Base-by-base conservation (phyloP, 176 grass and related monocot species). In the Zea mays region DNA sequence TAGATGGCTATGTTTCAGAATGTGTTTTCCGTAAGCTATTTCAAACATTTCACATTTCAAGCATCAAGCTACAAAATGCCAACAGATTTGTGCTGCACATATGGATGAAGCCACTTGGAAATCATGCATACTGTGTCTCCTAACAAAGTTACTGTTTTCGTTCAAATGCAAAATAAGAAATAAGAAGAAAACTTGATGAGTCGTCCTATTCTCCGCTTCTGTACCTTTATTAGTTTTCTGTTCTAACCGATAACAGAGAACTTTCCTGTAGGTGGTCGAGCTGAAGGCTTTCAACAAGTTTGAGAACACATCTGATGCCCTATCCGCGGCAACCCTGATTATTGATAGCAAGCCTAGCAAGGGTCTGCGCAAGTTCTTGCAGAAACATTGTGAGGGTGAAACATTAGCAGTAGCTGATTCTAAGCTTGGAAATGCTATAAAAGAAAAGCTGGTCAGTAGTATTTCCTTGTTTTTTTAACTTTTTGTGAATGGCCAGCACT, bases 221-320 rank as follows among this genome's bases (percentile, higher is more conserved):
- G 0, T 68, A 40, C 69, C 46, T 39, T 61, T 52, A 8, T 38
- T 67, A 8, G 6, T 42, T 27, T 65, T 71, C 6, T 75, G 58
- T 83, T 8, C 69, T 59, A 20, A 51, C 49, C 50, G 3, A 37
- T 12, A 45, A 10, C 71, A 8, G 27, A 64, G 9, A 19, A 57
- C 10, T 39, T 64, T 47, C 16, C 19, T 76, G 47, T 48, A 97
- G 91, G 91, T 97, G 35, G 94, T 97, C 41, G 90, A 97, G 76
- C 80, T 97, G 65, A 85, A 97, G 88, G 91, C 91, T 72, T 97
- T 97, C 63, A 92, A 69, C 69, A 94, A 97, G 73, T 97, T 97
- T 46, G 89, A 97, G 74, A 94, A 92, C 49, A 94, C 94, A n/a
- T 90, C 91, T 2, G 91, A 97, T 47, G 91, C 94, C 65, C 80